phyloP scores from a whole-genome alignment of 306 rosid genomes.

The Malus domestica region DNA sequence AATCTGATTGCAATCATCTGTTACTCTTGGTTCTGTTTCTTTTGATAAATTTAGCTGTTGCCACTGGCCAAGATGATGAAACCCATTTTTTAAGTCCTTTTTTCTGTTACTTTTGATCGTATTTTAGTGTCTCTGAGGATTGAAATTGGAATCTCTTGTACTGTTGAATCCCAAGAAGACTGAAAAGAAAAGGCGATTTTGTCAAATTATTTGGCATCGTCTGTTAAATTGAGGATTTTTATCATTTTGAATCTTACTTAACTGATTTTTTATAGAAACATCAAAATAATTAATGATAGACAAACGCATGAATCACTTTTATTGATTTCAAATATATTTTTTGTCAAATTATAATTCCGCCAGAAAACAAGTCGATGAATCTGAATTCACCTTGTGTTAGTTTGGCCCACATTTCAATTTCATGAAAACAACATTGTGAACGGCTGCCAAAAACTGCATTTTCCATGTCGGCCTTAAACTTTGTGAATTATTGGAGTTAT shows the following conservation, averaged over 20 bases:
- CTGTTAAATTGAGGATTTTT: too few relatives aligned
- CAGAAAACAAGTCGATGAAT: not conserved
- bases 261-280: too few relatives aligned
- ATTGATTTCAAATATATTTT: too few relatives aligned
- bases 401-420: not conserved
- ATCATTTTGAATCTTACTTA: too few relatives aligned
- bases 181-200: not conserved
- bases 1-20: too few relatives aligned
- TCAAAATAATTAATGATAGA: accelerated
- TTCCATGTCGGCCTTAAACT: not conserved
- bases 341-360: not conserved
- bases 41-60: too few relatives aligned
- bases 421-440: not conserved
- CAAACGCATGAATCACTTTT: too few relatives aligned
- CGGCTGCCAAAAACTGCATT: not conserved
- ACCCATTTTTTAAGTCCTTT: too few relatives aligned
- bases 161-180: not conserved
- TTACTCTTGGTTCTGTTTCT: too few relatives aligned
- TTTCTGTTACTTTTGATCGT: too few relatives aligned
- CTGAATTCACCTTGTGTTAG: not conserved
- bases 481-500: not conserved
- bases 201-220: not conserved
- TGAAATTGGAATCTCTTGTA: not conserved
- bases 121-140: not conserved
- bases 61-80: too few relatives aligned